These are phyloP conservation scores for Geotrichum europaeum DNA, from an alignment of 1,139 yeast genomes.

Conservation along the genomic window DNA sequence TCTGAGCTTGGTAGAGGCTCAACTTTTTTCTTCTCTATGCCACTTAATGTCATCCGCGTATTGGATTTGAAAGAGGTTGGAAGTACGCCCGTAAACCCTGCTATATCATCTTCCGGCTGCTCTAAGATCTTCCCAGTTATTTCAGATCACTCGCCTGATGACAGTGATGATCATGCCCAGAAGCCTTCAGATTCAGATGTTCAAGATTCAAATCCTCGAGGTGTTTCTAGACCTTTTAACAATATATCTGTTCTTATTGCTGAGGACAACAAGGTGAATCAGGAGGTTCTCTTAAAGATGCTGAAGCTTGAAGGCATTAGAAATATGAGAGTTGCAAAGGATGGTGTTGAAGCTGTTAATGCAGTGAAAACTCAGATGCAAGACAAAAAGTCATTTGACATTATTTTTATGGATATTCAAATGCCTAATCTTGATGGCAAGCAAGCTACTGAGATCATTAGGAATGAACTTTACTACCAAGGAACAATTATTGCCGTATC, in stretches of 20 bases:
- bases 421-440: constrained; percentile 94
- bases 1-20: constrained; percentile 70
- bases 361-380: constrained; percentile 35
- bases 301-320: constrained; percentile 72
- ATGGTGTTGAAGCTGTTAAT: constrained; percentile 85
- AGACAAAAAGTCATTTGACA: constrained; percentile 43
- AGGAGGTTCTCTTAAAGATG: constrained; percentile 90
- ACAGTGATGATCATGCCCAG: background rate
- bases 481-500: constrained; percentile 89
- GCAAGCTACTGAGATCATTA: constrained; percentile 66
- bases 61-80: background rate
- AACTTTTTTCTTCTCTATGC: constrained; percentile 69
- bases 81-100: background rate
- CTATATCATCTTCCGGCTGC: background rate
- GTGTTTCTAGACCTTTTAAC: background rate
- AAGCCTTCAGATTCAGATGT: constrained; percentile 26
- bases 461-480: constrained; percentile 51
- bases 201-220: background rate
- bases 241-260: constrained; percentile 61
- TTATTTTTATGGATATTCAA: constrained; percentile 93
- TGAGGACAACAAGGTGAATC: constrained; percentile 90
- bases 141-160: background rate
- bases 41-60: constrained; percentile 51
- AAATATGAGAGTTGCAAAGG: constrained; percentile 73
- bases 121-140: background rate